Base-by-base conservation (phyloP, 192 early-diverging fungal genomes). In the Chytriomyces sp. region DNA sequence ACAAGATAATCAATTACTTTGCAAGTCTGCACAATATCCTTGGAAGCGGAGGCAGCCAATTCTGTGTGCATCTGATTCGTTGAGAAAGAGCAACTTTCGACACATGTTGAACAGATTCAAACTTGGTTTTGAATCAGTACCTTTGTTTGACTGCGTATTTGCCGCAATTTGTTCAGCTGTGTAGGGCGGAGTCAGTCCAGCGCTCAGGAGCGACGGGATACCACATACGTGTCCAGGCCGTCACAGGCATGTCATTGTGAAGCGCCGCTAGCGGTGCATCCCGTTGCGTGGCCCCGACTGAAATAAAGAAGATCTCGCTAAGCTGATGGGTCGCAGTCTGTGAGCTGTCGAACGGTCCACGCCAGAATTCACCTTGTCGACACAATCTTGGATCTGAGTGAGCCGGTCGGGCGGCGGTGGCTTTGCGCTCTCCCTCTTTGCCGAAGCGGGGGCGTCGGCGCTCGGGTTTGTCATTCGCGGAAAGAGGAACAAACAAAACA, bases 1-100 rank as follows among this genome's bases (percentile, higher is more conserved):
- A 81, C 70, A 22, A 81, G 52, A 75, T 68, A 81, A 39, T 81
- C 80, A 74, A 76, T 74, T 3, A 81, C 72, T 73, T 79, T 79
- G 64, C 37, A 64, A 7, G 80, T 75, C 33, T 76, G 60, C 32
- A 77, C 80, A 41, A 81, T 62, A 58, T 81, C 80, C 37, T 49
- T 68, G 3, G 80, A 67, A 38, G 52, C 70, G 6, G 60, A 57
- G 12, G 55, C 53, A 3, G 80, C 63, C 32, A 81, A 55, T 12
- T 69, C 80, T 81, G 57, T 25, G n/a, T n/a, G 28, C 14, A 22
- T 40, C 22, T 22, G 4, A 49, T 22, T 0, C 14, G 44, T 49
- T 49, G 14, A 14, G 44, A 49, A 49, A 49, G 22, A 49, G 22
- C 44, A 49, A 22, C 22, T 22, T n/a, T 14, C 44, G 41, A 10